Conservation (phyloP, 345 rosid species). For the Salix koriyanagi region DNA sequence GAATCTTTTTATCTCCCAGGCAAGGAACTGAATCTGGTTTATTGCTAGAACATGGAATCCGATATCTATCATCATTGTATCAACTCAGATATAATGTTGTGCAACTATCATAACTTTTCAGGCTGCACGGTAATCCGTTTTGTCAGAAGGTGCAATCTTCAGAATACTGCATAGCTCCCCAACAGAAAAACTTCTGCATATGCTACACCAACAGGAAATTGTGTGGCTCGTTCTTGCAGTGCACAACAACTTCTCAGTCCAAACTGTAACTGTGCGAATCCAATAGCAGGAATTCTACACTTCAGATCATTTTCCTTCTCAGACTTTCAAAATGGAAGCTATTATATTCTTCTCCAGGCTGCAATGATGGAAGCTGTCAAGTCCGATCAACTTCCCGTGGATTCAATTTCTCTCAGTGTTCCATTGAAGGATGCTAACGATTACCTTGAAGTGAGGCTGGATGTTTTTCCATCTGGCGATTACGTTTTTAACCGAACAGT, state of each 20-base stretch:
- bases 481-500: not conserved
- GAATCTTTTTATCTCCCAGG: not conserved
- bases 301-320: not conserved
- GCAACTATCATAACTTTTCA: not conserved
- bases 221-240: not conserved
- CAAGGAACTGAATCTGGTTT: not conserved
- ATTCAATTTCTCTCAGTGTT: not conserved
- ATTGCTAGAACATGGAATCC: not conserved
- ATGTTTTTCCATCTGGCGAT: constrained; percentile 3
- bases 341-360: not conserved
- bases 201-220: not conserved
- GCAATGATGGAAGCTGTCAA: not conserved
- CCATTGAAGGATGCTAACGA: not conserved
- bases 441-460: not conserved
- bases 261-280: constrained; percentile 4
- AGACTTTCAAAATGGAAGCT: not conserved
- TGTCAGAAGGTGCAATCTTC: not conserved
- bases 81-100: not conserved
- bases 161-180: not conserved
- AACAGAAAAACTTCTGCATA: not conserved
- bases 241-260: not conserved
- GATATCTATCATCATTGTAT: not conserved
- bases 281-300: not conserved
- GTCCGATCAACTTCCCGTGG: not conserved
- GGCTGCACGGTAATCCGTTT: not conserved